These are phyloP conservation scores for Prunus mume DNA, from an alignment of 306 rosid species.

Conservation along the genomic window DNA sequence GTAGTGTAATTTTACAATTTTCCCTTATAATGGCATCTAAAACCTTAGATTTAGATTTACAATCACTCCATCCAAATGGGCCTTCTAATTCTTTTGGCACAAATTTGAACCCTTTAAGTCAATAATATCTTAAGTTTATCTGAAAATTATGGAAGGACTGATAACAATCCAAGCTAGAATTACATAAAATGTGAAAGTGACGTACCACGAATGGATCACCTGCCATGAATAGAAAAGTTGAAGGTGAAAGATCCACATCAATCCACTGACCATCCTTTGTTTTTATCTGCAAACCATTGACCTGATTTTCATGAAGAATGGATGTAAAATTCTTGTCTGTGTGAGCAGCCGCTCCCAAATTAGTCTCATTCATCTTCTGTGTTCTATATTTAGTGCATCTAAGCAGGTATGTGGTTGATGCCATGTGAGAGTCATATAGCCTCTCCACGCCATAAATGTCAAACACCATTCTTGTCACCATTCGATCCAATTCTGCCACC, in stretches of 20 bases:
- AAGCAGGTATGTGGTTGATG: constrained; percentile 26
- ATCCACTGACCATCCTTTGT: constrained; percentile 36
- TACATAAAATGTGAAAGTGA: background rate
- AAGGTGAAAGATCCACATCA: constrained; percentile 20
- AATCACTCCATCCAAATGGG: too few relatives aligned
- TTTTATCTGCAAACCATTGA: constrained; percentile 32
- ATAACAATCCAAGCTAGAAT: too few relatives aligned
- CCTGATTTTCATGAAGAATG: constrained; percentile 30
- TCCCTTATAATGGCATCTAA: too few relatives aligned
- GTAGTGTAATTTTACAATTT: too few relatives aligned
- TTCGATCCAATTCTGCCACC: constrained; percentile 26
- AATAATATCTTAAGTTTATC: too few relatives aligned
- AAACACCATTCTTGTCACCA: constrained; percentile 36
- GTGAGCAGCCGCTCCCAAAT: constrained; percentile 33
- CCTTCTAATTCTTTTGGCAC: too few relatives aligned
- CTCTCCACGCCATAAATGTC: constrained; percentile 38
- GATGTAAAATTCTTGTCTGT: constrained; percentile 35
- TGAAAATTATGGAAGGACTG: too few relatives aligned
- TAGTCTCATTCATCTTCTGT: constrained; percentile 15
- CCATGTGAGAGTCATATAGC: constrained; percentile 15
- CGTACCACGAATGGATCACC: constrained; percentile 39
- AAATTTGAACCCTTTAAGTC: too few relatives aligned
- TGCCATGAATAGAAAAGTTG: constrained; percentile 33
- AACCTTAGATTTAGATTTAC: too few relatives aligned
- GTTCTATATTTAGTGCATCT: constrained; percentile 31